Base-by-base conservation (phyloP, 2,329 filamentous ascomycete genomes). In the Diaporthe velutina region DNA sequence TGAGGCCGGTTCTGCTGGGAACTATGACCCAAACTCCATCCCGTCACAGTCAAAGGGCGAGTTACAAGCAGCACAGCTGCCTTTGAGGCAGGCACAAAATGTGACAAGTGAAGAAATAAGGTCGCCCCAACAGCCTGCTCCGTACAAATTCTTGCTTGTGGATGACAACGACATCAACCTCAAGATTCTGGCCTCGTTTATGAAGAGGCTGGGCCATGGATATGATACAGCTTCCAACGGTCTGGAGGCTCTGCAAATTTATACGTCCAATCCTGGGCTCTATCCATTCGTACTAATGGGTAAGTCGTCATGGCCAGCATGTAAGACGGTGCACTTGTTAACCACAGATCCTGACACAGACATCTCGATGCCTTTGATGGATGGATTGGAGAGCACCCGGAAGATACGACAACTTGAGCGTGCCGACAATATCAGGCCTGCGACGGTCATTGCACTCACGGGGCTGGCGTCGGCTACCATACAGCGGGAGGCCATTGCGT, bases 221-320 rank as follows among this genome's bases (percentile, higher is more conserved):
- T 81, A 84, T 22, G 80, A 83, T n/a, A 84, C 83, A 19, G 88
- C 87, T 1, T 80, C 79, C 30, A 84, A 89, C 76, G 88, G 88
- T 9, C 81, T 85, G 1, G 84, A 88, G 78, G 88, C 88, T 3
- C 84, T 89, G 0, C 80, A 86, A 9, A 80, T 80, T 40, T 87
- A 86, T 73, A 82, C 85, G 60, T 77, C 77, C 10, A 76, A 79
- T 4, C 75, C 77, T 3, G 80, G 81, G 10, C 78, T 81, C 0
- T 85, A 84, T 66, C 84, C 85, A 52, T 83, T 88, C 55, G 84
- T 89, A 3, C 84, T 89, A 30, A 89, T 89, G 86, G 88, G 83
- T 83, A 79, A 75, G 77, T 76, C 9, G 19, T 5, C 22, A 40
- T 40, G 19, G 6, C 12, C n/a, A 42, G 45, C 5, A 13, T 17